Base-by-base conservation (phyloP, 2,329 filamentous ascomycete genomes). In the Stylonectria norvegica region DNA sequence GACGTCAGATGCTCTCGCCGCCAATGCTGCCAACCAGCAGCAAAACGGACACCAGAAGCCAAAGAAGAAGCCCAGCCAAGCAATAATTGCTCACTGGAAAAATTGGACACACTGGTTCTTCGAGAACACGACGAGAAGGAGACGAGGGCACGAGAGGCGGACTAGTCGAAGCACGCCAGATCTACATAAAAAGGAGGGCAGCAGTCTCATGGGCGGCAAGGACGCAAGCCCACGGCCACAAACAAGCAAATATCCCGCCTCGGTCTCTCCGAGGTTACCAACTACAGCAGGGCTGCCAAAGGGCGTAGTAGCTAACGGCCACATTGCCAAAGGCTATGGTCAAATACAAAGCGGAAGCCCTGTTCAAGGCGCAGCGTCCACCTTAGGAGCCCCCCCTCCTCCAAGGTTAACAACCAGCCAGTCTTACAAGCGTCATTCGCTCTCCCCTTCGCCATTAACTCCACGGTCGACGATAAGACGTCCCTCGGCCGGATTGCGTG, bases 401-500 rank as follows among this genome's bases (percentile, higher is more conserved):
- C 47, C 57, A 29, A 45, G 56, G 38, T 52, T 66, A 20, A 53
- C 61, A 17, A 58, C 64, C 20, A 54, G 64, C 5, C 58, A 66
- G 36, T 49, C 65, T n/a, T 79, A 81, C 57, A 84, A 84, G 56
- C 79, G 89, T 12, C 85, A 89, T 45, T 95, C 89, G 0, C 68
- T 94, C 8, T 95, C 89, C 0, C 93, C 93, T 0, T 85, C 83
- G 3, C 91, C 93, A 0, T 65, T 96, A 28, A 97, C 93, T 1
- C 91, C 93, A 4, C 85, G 89, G 27, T 89, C 88, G 5, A 87
- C 86, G 1, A 85, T 94, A 56, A 82, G 93, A 9, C 85, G 89
- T 23, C 81, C 88, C 3, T 95, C 89, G 5, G 80, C 77, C 30
- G 90, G 91, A 20, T 76, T 97, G 31, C 81, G 90, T 19, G 91